Conservation (phyloP, 1,284 basidiomycete species). For the Malassezia psittaci region DNA sequence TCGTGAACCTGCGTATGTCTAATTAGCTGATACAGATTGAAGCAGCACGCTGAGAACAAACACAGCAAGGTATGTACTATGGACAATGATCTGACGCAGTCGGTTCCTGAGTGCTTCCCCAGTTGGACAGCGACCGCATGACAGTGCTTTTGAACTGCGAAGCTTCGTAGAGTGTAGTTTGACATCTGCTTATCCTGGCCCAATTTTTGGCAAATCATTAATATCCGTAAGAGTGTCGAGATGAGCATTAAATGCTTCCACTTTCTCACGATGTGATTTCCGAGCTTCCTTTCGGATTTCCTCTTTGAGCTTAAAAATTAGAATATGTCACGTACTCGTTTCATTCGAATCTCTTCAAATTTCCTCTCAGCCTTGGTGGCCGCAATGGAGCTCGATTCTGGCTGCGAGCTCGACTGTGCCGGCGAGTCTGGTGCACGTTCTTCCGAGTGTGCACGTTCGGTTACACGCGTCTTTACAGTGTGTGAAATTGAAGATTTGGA, state of each 20-base stretch:
- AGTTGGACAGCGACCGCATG: constrained; percentile 7
- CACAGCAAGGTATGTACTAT: constrained; percentile 29
- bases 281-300: constrained; percentile 68
- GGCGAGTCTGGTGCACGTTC: not conserved
- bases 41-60: constrained; percentile 33
- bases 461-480: not conserved
- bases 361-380: constrained; percentile 75
- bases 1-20: constrained; percentile 45
- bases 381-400: constrained; percentile 50
- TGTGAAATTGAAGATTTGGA: constrained; percentile 24
- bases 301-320: constrained; percentile 7
- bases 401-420: not conserved
- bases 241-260: constrained; percentile 71
- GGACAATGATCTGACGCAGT: not conserved
- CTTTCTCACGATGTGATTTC: constrained; percentile 89
- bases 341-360: constrained; percentile 74
- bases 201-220: constrained; percentile 81
- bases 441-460: no score
- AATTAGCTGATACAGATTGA: constrained; percentile 15
- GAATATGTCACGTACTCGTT: constrained; percentile 57
- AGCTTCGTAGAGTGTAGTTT: no score
- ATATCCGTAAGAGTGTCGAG: constrained; percentile 80
- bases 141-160: not conserved
- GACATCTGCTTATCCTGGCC: constrained; percentile 18
- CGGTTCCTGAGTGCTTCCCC: constrained; percentile 19